Evolutionary conservation across 495 filamentous ascomycete genomes (phyloP).

Genomic region (Xylaria curta): DNA sequence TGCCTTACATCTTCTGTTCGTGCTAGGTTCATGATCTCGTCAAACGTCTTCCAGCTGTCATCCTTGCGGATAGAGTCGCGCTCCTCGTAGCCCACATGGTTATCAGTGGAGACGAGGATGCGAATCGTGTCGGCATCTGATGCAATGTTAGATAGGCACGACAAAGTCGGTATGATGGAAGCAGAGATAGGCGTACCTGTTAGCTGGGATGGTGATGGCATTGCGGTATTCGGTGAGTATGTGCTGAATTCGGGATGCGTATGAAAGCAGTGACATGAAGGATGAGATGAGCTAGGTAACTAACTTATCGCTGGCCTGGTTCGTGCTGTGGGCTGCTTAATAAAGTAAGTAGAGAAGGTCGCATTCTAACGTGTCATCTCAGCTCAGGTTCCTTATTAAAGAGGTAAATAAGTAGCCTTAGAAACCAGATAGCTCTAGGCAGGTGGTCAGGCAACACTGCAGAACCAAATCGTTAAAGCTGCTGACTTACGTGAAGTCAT

Average conservation of each 20-base stretch:
- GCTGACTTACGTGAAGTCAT: background rate
- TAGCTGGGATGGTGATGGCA: conserved; percentile 29
- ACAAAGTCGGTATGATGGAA: background rate
- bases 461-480: background rate
- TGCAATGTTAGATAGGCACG: conserved; percentile 4
- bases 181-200: conserved; percentile 25
- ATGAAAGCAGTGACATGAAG: background rate
- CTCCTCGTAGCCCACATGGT: conserved; percentile 96
- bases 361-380: conserved; percentile 13
- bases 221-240: conserved; percentile 3
- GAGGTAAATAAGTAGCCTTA: background rate
- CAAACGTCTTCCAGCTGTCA: conserved; percentile 96
- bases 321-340: conserved; percentile 1
- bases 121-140: conserved; percentile 88
- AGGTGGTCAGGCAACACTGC: background rate
- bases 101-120: conserved; percentile 92
- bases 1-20: conserved; percentile 74
- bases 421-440: background rate
- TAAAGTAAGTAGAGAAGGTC: conserved; percentile 2
- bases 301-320: background rate
- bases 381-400: background rate
- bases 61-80: conserved; percentile 91
- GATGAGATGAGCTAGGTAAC: background rate
- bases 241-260: background rate
- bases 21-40: conserved; percentile 92